Percentiles rank a stretch among this genome's conserved stretches.
These are phyloP conservation scores for Kalmanozyma brasiliensis DNA, from an alignment of 1,284 basidiomycete species.

Conservation along the genomic window DNA sequence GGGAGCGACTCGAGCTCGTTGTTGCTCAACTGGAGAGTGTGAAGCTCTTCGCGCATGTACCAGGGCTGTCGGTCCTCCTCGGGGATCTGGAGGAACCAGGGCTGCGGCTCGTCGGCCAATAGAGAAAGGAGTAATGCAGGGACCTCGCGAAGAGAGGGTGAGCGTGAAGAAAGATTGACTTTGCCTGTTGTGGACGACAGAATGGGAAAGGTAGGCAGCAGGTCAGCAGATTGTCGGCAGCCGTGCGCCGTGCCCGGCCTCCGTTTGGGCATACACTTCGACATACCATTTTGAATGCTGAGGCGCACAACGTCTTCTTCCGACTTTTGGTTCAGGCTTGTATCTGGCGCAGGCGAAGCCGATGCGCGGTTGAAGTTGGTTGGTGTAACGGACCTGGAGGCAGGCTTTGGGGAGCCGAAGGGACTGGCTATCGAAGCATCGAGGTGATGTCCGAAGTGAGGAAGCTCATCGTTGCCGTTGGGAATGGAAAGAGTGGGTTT, in stretches of 20 bases:
- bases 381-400: slow-evolving; percentile 5
- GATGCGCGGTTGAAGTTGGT: slow-evolving; percentile 4
- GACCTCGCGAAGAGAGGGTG: slow-evolving; percentile 43
- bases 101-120: slow-evolving; percentile 48
- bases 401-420: slow-evolving; percentile 49
- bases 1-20: slow-evolving; percentile 50
- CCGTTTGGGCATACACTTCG: background rate
- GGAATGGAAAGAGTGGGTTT: slow-evolving; percentile 18
- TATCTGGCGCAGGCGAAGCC: slow-evolving; percentile 6
- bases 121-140: slow-evolving; percentile 48
- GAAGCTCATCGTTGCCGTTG: slow-evolving; percentile 18
- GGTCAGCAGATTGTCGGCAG: background rate
- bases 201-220: background rate
- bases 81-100: slow-evolving; percentile 51
- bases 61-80: slow-evolving; percentile 52
- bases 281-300: slow-evolving; percentile 43
- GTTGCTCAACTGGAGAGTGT: slow-evolving; percentile 48
- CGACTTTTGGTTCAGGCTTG: slow-evolving; percentile 40
- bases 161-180: slow-evolving; percentile 49
- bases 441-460: slow-evolving; percentile 35
- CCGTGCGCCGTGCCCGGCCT: background rate
- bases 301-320: slow-evolving; percentile 37
- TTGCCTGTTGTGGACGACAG: slow-evolving; percentile 26
- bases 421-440: slow-evolving; percentile 50
- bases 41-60: slow-evolving; percentile 53